Evolutionary conservation across 129 eudicot genomes (phyloP).

Genomic region (Flaveria sonorensis): DNA sequence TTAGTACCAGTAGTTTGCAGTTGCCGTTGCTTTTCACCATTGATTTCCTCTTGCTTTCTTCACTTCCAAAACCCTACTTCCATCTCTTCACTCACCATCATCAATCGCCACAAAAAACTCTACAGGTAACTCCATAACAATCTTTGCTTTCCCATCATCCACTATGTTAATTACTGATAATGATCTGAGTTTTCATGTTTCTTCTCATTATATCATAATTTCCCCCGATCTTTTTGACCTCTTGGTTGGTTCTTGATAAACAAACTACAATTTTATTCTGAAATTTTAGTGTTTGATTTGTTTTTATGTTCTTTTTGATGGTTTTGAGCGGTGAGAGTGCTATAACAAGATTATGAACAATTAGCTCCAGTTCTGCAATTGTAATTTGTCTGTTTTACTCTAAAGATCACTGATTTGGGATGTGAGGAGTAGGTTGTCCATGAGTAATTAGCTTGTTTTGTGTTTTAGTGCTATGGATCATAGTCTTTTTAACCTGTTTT

Average conservation of each 20-base stretch:
- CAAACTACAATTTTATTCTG: too few relatives aligned
- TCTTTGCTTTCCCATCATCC: not conserved
- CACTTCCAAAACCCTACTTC: conserved; percentile 24
- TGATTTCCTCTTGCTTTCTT: conserved; percentile 24
- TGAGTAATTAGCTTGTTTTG: not conserved
- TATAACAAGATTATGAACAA: not conserved
- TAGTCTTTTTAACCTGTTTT: not conserved
- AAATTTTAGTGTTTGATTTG: too few relatives aligned
- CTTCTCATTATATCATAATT: not conserved
- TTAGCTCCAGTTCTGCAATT: not conserved
- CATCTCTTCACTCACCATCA: not conserved
- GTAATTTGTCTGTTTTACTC: not conserved
- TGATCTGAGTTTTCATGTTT: conserved; percentile 6
- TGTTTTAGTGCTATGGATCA: not conserved
- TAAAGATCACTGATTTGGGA: not conserved
- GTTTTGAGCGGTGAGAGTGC: too few relatives aligned
- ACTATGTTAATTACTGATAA: not conserved
- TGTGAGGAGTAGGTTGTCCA: not conserved
- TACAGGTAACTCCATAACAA: conserved; percentile 26
- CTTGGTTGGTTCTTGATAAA: not conserved
- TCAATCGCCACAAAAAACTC: not conserved
- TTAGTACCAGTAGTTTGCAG: conserved; percentile 4
- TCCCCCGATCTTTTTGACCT: conserved; percentile 10
- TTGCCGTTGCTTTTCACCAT: conserved; percentile 25
- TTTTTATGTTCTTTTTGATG: too few relatives aligned